phyloP scores from a whole-genome alignment of 805 yeast genomes.

The Lachancea cidri region DNA sequence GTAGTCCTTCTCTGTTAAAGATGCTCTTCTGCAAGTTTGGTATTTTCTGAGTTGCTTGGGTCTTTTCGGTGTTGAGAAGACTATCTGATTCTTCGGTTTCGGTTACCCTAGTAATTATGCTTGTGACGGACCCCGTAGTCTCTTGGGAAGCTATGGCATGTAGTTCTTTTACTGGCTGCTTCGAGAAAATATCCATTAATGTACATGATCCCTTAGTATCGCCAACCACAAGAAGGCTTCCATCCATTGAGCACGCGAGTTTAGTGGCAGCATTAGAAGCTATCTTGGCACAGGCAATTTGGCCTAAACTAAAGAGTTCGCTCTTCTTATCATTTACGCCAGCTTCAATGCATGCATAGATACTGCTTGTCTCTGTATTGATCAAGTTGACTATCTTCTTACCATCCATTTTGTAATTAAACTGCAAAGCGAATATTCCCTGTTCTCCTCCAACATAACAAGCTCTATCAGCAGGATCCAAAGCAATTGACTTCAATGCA shows the following conservation, averaged over 20 bases:
- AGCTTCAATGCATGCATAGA: slow-evolving; percentile 45
- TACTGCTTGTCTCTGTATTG: slow-evolving; percentile 31
- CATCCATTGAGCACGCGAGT: slow-evolving; percentile 65
- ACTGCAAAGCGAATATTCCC: slow-evolving; percentile 40
- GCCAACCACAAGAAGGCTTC: slow-evolving; percentile 66
- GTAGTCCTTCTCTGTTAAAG: slow-evolving; percentile 39
- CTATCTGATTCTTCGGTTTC: slow-evolving; percentile 6
- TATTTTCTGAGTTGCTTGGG: slow-evolving; percentile 34
- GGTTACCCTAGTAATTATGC: slow-evolving; percentile 15
- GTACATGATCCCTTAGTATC: slow-evolving; percentile 65
- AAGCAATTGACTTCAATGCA: slow-evolving; percentile 51
- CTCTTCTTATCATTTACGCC: slow-evolving; percentile 13
- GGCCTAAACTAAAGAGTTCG: slow-evolving; percentile 23
- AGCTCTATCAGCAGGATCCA: slow-evolving; percentile 77
- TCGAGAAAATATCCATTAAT: slow-evolving; percentile 63
- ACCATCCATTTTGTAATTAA: slow-evolving; percentile 30
- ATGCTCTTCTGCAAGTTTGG: slow-evolving; percentile 63
- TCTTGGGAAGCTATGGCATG: slow-evolving; percentile 26
- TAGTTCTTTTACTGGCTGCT: slow-evolving; percentile 59
- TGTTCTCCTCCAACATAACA: slow-evolving; percentile 62
- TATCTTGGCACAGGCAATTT: slow-evolving; percentile 22
- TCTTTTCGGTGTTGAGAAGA: slow-evolving; percentile 4
- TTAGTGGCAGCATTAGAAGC: slow-evolving; percentile 41
- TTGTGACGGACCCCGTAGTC: slow-evolving; percentile 25
- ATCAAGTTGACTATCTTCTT: slow-evolving; percentile 42